Percentiles rank a stretch among this genome's conserved stretches.
Evolutionary conservation across 2,329 filamentous ascomycete genomes (phyloP).

Genomic region (Cercospora zeina): DNA sequence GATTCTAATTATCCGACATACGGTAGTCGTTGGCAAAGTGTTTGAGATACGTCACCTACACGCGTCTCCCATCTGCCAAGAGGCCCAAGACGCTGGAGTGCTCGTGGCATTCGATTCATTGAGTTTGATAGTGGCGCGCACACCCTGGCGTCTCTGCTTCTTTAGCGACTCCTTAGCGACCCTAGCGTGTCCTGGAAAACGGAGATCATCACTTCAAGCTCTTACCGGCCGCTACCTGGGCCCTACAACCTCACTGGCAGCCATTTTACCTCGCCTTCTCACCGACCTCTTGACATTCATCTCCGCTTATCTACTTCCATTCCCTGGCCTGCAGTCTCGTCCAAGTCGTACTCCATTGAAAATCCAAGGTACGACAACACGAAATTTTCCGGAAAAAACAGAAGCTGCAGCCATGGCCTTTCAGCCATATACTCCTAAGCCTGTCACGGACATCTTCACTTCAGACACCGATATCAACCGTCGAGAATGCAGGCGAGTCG

Average conservation of each 20-base stretch:
- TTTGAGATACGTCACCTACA: conserved; percentile 6
- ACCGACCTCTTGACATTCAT: background rate
- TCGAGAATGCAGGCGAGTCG: conserved; percentile 62
- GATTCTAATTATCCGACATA: background rate
- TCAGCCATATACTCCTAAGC: conserved; percentile 49
- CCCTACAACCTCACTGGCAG: background rate
- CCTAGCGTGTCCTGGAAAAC: background rate
- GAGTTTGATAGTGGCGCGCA: conserved; percentile 2
- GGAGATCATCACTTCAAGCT: conserved; percentile 6
- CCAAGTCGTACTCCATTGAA: background rate
- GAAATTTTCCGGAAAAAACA: background rate
- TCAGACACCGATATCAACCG: conserved; percentile 67
- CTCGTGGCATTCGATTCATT: conserved; percentile 7
- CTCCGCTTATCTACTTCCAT: background rate
- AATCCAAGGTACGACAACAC: background rate
- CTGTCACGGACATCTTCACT: conserved; percentile 63
- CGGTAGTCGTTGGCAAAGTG: background rate
- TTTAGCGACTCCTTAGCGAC: no score
- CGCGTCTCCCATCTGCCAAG: background rate
- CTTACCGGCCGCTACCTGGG: background rate
- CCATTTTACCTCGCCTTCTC: background rate
- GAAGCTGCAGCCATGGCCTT: conserved; percentile 41
- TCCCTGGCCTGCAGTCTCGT: background rate
- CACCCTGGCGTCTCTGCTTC: conserved; percentile 2
- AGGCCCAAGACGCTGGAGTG: background rate